Evolutionary conservation across 1,284 basidiomycete species (phyloP), one percentile per base, ranked within the genome.

Genomic region (Ceratobasidium sp.): DNA sequence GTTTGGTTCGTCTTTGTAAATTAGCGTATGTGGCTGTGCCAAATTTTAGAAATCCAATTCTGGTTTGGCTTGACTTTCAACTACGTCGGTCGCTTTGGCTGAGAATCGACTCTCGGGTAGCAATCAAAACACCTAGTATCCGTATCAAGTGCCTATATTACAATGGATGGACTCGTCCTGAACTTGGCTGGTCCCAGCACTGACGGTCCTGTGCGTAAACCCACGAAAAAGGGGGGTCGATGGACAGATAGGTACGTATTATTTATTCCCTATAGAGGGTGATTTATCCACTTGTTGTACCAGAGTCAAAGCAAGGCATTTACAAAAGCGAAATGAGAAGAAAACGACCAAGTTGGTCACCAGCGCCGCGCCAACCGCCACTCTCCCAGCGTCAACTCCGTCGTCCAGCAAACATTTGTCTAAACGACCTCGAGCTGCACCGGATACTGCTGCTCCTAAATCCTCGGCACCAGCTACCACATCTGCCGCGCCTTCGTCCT

Each of bases 181-280:
- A 92, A 92, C 78, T 82, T 92, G 72, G 84, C 85, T 48, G 77
- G 81, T 83, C 69, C 73, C 77, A 46, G 42, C 30, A 67, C 72
- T 76, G 21, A 48, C 74, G 23, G 67, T 78, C 18, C 76, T 78
- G 38, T 84, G 79, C 73, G 76, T 77, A 53, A 54, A 40, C 73
- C 74, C 1, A 77, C 73, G 18, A 87, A 87, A 77, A 93, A 91
- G 78, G 88, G 90, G 30, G 91, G 92, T 6, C 83, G 91, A 79
- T 94, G 92, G 92, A 94, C 91, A 14, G 92, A 95, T 77, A 86
- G 92, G 93, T 90, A 76, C 74, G 83, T 81, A 2, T n/a, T 16
- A 73, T 61, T 73, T 72, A 61, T 76, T 25, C n/a, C 9, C n/a
- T 18, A 12, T 16, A 14, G 9, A 73, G 69, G 6, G 6, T 49